These are phyloP conservation scores for Stephanodiscus triporus DNA, from an alignment of 108 stramenopile species.

Conservation along the genomic window DNA sequence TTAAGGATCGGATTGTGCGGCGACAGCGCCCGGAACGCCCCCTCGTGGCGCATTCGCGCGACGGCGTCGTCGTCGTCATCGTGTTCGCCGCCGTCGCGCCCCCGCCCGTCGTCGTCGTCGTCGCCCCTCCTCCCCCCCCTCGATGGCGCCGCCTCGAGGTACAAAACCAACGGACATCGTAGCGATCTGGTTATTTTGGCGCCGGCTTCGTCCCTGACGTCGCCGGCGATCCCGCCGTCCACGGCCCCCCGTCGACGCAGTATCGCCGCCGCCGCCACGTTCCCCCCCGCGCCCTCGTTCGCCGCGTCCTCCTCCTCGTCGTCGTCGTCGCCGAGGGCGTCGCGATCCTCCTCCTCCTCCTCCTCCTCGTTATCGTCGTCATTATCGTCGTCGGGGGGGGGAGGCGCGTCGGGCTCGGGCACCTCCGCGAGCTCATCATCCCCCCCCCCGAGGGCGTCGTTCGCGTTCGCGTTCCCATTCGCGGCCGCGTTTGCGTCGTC, in stretches of 20 bases:
- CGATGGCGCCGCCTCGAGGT: slow-evolving; percentile 1
- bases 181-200: slow-evolving; percentile 23
- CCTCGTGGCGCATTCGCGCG: slow-evolving; percentile 61
- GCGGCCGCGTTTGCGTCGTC: slow-evolving; percentile 35
- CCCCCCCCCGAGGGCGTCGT: background rate
- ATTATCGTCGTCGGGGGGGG: slow-evolving; percentile 15
- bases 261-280: background rate
- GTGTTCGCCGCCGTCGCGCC: background rate
- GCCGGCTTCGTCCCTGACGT: slow-evolving; percentile 37
- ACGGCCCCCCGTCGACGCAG: slow-evolving; percentile 24
- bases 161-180: slow-evolving; percentile 43
- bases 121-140: background rate
- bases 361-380: slow-evolving; percentile 10
- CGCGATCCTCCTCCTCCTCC: slow-evolving; percentile 30
- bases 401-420: background rate
- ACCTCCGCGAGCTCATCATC: no score
- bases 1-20: slow-evolving; percentile 68
- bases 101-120: background rate
- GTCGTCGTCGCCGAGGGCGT: slow-evolving; percentile 29
- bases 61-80: slow-evolving; percentile 31
- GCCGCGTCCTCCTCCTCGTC: slow-evolving; percentile 26
- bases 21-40: slow-evolving; percentile 39
- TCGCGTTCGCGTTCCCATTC: slow-evolving; percentile 11
- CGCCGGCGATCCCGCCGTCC: slow-evolving; percentile 51
- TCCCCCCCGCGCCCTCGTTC: slow-evolving; percentile 15